phyloP scores from a whole-genome alignment of 176 grass and related monocot genomes.

The Melocanna baccifera region DNA sequence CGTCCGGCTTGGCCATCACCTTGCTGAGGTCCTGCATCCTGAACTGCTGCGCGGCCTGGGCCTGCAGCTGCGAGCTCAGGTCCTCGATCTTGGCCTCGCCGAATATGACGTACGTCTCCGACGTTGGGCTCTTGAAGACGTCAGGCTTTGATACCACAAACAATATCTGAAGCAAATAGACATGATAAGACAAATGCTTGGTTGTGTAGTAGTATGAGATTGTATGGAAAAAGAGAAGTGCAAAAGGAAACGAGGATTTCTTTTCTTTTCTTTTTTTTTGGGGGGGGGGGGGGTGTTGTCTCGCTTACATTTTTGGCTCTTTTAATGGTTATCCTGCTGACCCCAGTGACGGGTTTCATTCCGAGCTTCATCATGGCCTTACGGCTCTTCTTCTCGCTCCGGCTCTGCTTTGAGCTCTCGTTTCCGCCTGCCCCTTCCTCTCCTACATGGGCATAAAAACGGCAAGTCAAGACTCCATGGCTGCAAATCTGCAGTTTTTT shows the following conservation, averaged over 20 bases:
- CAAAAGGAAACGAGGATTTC: background rate
- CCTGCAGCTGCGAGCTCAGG: slow-evolving; percentile 82
- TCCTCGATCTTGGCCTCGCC: slow-evolving; percentile 94
- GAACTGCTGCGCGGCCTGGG: slow-evolving; percentile 89
- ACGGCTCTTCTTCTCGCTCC: slow-evolving; percentile 93
- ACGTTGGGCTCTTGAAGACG: slow-evolving; percentile 90
- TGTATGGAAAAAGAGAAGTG: background rate
- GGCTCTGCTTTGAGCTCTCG: slow-evolving; percentile 68
- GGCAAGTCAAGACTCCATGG: background rate
- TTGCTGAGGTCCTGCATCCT: slow-evolving; percentile 87
- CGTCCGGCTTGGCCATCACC: slow-evolving; percentile 68
- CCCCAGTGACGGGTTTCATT: slow-evolving; percentile 80
- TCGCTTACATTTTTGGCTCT: slow-evolving; percentile 72
- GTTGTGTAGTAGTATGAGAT: background rate
- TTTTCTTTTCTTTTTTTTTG: too few relatives aligned
- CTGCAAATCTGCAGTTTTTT: background rate
- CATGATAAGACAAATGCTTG: background rate
- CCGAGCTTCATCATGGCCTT: slow-evolving; percentile 97
- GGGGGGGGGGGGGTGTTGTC: background rate
- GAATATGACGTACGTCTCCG: slow-evolving; percentile 89
- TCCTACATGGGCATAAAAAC: slow-evolving; percentile 17
- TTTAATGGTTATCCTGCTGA: slow-evolving; percentile 78
- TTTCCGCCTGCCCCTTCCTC: slow-evolving; percentile 48
- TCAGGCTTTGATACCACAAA: slow-evolving; percentile 88
- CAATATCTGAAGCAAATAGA: slow-evolving; percentile 51